Evolutionary conservation across 805 yeast species (phyloP).

Genomic region (Teunomyces tritomae): DNA sequence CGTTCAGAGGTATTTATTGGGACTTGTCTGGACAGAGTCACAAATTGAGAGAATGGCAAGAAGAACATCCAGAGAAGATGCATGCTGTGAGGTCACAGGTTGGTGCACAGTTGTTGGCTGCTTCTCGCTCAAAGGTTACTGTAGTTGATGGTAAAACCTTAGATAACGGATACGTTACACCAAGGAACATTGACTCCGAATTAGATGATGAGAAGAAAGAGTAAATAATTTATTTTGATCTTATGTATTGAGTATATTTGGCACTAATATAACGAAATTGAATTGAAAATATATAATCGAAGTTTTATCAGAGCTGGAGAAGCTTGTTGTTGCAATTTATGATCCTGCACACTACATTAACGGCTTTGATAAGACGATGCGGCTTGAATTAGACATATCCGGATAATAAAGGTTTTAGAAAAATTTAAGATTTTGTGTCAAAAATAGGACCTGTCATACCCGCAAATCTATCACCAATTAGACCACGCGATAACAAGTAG

Average conservation of each 20-base stretch:
- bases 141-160: conserved; percentile 26
- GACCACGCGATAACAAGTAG: neutral
- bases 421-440: neutral
- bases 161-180: conserved; percentile 18
- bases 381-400: neutral
- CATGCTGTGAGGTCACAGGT: conserved; percentile 73
- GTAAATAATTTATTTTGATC: neutral
- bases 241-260: neutral
- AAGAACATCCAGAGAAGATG: conserved; percentile 65
- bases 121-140: conserved; percentile 11
- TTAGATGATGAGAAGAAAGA: conserved; percentile 21
- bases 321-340: neutral
- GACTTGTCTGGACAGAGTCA: conserved; percentile 72
- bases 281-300: too few relatives aligned
- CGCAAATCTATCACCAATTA: conserved; percentile 3
- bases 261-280: too few relatives aligned
- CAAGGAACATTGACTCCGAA: conserved; percentile 16
- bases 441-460: neutral
- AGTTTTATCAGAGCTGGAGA: neutral
- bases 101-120: conserved; percentile 27
- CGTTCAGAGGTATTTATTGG: conserved; percentile 81
- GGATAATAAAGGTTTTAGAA: neutral
- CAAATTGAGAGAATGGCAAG: conserved; percentile 76
- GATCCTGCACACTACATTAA: too few relatives aligned
- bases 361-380: too few relatives aligned